These are phyloP conservation scores for Eucalyptus paniculata DNA, from an alignment of 345 rosid species.

Conservation along the genomic window DNA sequence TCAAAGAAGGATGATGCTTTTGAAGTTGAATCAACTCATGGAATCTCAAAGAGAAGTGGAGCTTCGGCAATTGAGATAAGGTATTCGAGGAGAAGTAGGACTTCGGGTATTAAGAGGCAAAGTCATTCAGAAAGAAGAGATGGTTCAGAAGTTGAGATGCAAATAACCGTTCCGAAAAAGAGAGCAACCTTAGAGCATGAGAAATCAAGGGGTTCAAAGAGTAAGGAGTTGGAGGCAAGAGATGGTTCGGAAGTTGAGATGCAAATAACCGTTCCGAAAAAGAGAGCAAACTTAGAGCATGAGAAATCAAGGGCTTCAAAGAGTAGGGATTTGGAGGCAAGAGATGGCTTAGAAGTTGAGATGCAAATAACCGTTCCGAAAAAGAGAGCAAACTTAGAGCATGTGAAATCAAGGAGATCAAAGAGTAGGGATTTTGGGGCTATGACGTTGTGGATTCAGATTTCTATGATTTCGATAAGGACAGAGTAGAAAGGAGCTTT, in stretches of 20 bases:
- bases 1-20: neutral
- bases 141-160: neutral
- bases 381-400: neutral
- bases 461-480: constrained; percentile 52
- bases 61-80: neutral
- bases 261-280: neutral
- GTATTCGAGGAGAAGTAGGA: constrained; percentile 16
- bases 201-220: neutral
- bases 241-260: neutral
- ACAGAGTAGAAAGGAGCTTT: constrained; percentile 45
- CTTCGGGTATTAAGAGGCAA: neutral
- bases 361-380: neutral
- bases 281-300: neutral
- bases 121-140: constrained; percentile 1
- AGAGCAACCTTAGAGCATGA: neutral
- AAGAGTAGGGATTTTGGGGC: constrained; percentile 5
- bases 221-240: constrained; percentile 5
- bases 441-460: constrained; percentile 32
- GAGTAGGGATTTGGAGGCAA: neutral
- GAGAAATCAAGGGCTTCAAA: neutral
- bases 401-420: neutral
- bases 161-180: neutral
- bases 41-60: neutral
- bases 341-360: neutral
- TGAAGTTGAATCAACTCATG: neutral